Evolutionary conservation across 495 filamentous ascomycete species (phyloP), one percentile per base, ranked within the genome.

Genomic region (Penicillium subrubescens): DNA sequence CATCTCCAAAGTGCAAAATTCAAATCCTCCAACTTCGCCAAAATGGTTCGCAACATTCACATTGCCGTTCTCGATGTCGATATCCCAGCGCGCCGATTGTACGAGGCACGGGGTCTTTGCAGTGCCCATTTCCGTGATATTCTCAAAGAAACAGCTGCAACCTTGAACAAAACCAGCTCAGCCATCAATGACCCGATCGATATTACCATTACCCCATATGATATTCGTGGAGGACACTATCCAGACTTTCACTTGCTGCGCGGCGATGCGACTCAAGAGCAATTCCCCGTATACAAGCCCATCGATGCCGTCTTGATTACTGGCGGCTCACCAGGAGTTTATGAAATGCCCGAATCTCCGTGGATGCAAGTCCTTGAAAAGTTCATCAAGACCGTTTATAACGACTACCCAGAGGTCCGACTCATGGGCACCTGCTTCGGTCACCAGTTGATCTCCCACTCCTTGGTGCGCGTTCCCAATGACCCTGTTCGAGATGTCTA

Each of bases 371-470:
- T 60, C 3, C 55, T 77, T 11, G 56, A 72, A 39, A 67, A 64
- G 15, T 77, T 73, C 21, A 61, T 77, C 53, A 61, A 65, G 19
- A 69, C 58, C 0, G 68, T 79, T 39, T 83, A 77, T 74, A 51
- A 51, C 1, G 41, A 74, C 8, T 74, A 77, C 57, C 76, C 79
- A 4, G 50, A 74, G 25, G 71, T 83, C 21, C 71, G 71, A 12
- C 76, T 80, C 19, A 65, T 80, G 43, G 77, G 78, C 5, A 75
- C 76, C 12, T 80, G 77, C 51, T 80, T 80, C 66, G 78, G 78
- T 0, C 78, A 80, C 60, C 77, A 80, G 58, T 59, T 79, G 15
- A 74, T 80, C 51, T 74, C 74, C n/a, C 75, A 77, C 60, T 71
- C 69, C 23, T 63, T 71, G 10, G 68, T 81, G 31, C 63, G 64